Base-by-base conservation (phyloP, 2,329 filamentous ascomycete genomes). In the Monosporascus sp. region DNA sequence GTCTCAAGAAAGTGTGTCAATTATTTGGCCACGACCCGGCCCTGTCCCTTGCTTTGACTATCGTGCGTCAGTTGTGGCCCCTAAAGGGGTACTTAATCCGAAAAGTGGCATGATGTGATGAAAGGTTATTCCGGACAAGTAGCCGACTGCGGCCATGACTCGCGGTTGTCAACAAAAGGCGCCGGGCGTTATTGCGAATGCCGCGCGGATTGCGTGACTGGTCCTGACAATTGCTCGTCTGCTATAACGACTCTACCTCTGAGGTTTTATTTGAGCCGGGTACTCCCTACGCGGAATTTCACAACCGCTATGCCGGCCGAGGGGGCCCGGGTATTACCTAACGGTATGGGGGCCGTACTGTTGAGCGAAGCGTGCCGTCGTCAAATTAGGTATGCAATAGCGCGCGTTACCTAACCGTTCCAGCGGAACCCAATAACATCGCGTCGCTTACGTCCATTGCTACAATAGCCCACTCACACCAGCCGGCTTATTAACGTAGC, bases 341-440 rank as follows among this genome's bases (percentile, higher is more conserved):
- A 34, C 31, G 9, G 31, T 34, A 34, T 5, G 31, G 11, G 31
- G 31, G 1, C 31, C 9, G 31, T 34, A 2, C 11, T 34, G 9
- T 11, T 34, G 31, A 14, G 31, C 31, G 31, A 14, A 14, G 31
- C 11, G 31, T 14, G 9, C 31, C 31, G 11, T 4, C 31, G 31
- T 31, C n/a, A 25, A 27, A 22, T 20, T 44, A 44, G 7, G 11
- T 18, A 31, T 31, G 42, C 42, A 51, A 56, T 50, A 52, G 55
- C 55, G 55, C 54, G 52, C 51, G 54, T 54, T 53, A 34, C 31
- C 31, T 34, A 55, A 58, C 60, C 60, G 55, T 50, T 55, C 57
- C 50, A 50, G 50, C 57, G 60, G 60, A 60, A 62, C 55, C 60
- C 60, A 62, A 62, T 62, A 50, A 52, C 46, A 51, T 58, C 53